A percentile compares a stretch with the other conserved stretches of the same genome.
Conservation (phyloP, 2,329 filamentous ascomycete species). For the Botryotinia narcissicola region DNA sequence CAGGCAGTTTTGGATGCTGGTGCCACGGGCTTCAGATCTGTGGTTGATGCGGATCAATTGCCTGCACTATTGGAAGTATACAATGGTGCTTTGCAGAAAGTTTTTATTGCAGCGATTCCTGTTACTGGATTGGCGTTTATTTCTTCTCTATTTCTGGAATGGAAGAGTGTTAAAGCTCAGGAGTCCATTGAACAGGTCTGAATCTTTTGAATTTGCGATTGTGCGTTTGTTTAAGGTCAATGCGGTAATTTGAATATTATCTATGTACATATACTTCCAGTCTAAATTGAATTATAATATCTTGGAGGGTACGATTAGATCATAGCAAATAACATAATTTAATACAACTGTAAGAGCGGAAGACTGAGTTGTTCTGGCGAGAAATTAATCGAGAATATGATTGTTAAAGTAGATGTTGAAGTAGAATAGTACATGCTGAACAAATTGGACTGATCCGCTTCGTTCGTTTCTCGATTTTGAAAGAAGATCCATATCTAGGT, state of each 20-base stretch:
- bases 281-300: neutral
- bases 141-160: conserved; percentile 51
- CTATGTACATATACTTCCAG: neutral
- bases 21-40: conserved; percentile 47
- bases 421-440: neutral
- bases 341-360: neutral
- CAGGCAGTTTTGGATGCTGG: conserved; percentile 35
- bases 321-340: neutral
- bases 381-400: neutral
- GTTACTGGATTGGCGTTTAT: conserved; percentile 48
- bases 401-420: neutral
- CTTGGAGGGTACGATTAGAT: neutral
- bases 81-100: conserved; percentile 50
- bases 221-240: neutral
- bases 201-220: neutral
- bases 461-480: neutral
- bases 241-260: neutral
- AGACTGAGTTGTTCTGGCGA: neutral
- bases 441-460: neutral
- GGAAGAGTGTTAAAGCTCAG: conserved; percentile 39
- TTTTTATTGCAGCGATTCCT: conserved; percentile 54
- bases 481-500: too few species aligned
- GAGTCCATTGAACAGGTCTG: neutral
- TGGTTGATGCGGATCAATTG: conserved; percentile 45
- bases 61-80: conserved; percentile 50